Percentiles rank a stretch among this genome's conserved stretches.
Conservation (phyloP, 2,329 filamentous ascomycete species). For the Ophiosphaerella herpotricha region DNA sequence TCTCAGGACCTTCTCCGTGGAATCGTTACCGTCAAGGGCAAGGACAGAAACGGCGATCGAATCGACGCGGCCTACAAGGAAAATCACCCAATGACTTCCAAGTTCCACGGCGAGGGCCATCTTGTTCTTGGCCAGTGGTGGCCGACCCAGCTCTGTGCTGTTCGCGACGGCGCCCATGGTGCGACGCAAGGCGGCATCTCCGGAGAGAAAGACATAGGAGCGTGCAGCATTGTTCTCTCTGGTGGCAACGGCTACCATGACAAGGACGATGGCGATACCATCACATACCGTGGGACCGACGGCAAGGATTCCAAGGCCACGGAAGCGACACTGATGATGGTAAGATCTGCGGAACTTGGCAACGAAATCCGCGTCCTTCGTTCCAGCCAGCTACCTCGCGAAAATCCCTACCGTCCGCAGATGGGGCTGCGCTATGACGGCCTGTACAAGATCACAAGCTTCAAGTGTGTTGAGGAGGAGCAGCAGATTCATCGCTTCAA, state of each 20-base stretch:
- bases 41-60: constrained; percentile 29
- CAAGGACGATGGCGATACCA: constrained; percentile 54
- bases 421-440: constrained; percentile 63
- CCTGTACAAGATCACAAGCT: constrained; percentile 54
- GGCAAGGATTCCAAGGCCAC: constrained; percentile 36
- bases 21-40: constrained; percentile 33
- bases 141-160: constrained; percentile 56
- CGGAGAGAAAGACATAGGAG: constrained; percentile 52
- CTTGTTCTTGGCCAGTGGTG: constrained; percentile 59
- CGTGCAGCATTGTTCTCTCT: constrained; percentile 61
- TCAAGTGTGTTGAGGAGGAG: constrained; percentile 45
- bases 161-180: constrained; percentile 61
- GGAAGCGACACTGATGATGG: constrained; percentile 50
- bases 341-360: constrained; percentile 43
- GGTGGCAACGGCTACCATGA: constrained; percentile 54
- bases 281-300: constrained; percentile 60
- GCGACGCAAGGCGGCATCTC: constrained; percentile 53
- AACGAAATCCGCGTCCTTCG: constrained; percentile 58
- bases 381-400: constrained; percentile 44
- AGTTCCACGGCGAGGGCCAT: constrained; percentile 46
- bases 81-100: constrained; percentile 21
- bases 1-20: constrained; percentile 54
- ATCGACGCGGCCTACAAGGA: constrained; percentile 29
- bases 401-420: constrained; percentile 51
- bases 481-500: constrained; percentile 55